Base-by-base conservation (phyloP, 2,329 filamentous ascomycete species). In the Fusarium nanum region DNA sequence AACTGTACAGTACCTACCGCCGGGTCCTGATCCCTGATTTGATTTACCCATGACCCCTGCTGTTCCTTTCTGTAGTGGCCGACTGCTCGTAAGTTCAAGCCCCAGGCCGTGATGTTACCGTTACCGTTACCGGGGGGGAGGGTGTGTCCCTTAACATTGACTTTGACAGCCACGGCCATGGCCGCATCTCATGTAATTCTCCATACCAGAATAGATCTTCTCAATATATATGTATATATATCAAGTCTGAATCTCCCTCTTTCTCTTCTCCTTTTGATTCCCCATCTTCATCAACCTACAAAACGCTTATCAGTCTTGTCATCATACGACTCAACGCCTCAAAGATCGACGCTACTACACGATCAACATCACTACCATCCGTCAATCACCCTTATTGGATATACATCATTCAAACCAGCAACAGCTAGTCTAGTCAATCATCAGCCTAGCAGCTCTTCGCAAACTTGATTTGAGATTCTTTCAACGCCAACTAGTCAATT, bases 191-290 rank as follows among this genome's bases (percentile, higher is more conserved):
- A 55, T 58, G 27, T 32, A 27, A 34, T 37, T 40, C 34, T 53
- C 14, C 8, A 28, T 18, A n/a, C 18, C 9, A 37, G 18, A 37
- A 37, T 37, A 37, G 20, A 49, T 50, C 20, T 28, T 50, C 32
- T 27, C n/a, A 13, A 60, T 69, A 59, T 59, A 44, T 61, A 53
- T 56, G 37, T 71, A 66, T 70, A 73, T 75, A 62, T 69, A 69
- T 46, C 49, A 48, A 60, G 49, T 37, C 49, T 27, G 11, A 28
- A 7, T 28, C 55, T n/a, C 56, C 57, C 48, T 47, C 57, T 41
- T 27, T 49, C 14, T 44, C 14, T 41, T 56, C 46, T 60, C 46
- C 49, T 55, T 42, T 37, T 56, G 46, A 41, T 42, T 67, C 52
- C 60, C 45, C 45, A 60, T 60, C 44, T 32, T 54, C 42, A 60